These are phyloP conservation scores for Melocanna baccifera DNA, from an alignment of 176 grass and related monocot genomes.

Conservation along the genomic window DNA sequence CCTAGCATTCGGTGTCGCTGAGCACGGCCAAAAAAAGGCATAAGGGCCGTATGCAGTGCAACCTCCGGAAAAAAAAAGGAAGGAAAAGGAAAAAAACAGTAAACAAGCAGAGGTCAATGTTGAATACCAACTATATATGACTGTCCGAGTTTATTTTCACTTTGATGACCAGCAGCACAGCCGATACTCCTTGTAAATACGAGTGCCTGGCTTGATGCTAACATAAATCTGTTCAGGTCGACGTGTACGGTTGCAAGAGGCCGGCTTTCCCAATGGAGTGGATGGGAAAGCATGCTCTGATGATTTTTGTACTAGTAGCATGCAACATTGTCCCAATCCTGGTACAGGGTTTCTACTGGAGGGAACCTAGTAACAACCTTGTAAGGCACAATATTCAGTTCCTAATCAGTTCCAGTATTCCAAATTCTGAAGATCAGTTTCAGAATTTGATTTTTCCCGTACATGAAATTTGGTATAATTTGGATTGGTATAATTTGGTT, in stretches of 20 bases:
- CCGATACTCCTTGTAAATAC: no score
- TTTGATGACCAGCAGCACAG: no score
- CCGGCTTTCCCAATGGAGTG: slow-evolving; percentile 49
- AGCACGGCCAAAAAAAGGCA: no score
- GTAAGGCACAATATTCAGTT: slow-evolving; percentile 32
- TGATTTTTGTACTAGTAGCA: slow-evolving; percentile 65
- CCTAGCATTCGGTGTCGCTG: no score
- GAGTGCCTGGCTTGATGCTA: no score
- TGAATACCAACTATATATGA: no score
- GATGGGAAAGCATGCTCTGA: slow-evolving; percentile 73
- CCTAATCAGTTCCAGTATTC: not conserved
- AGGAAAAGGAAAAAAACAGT: no score
- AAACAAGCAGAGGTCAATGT: no score
- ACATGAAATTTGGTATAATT: not conserved
- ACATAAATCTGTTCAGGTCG: slow-evolving; percentile 44
- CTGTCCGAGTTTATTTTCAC: no score
- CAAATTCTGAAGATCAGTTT: not conserved
- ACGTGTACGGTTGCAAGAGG: slow-evolving; percentile 62
- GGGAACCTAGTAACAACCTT: slow-evolving; percentile 48
- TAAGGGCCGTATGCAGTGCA: no score
- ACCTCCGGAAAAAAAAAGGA: no score
- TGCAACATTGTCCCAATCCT: slow-evolving; percentile 67
- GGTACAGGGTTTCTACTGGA: slow-evolving; percentile 72
- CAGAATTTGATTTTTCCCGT: not conserved
- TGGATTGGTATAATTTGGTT: not conserved